These are phyloP conservation scores for Leucogyrophana mollusca DNA, from an alignment of 768 basidiomycete species.

Conservation along the genomic window DNA sequence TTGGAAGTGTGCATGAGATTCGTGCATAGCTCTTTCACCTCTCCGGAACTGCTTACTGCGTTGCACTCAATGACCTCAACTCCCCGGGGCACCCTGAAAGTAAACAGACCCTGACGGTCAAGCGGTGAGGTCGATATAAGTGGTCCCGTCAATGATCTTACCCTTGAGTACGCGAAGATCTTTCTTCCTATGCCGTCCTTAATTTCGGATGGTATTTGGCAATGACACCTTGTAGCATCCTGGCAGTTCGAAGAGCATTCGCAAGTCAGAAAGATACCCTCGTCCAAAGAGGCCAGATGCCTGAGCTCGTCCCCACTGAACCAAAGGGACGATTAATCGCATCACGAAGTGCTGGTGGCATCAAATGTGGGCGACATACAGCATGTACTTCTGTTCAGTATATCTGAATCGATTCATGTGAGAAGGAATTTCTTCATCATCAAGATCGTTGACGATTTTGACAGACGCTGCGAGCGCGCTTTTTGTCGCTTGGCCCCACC, in stretches of 20 bases:
- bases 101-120: conserved; percentile 45
- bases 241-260: conserved; percentile 37
- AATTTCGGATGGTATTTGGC: conserved; percentile 46
- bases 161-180: conserved; percentile 43
- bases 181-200: conserved; percentile 25
- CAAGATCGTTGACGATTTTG: conserved; percentile 33
- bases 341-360: conserved; percentile 6
- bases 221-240: conserved; percentile 39
- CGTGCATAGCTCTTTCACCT: neutral
- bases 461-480: conserved; percentile 29
- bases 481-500: conserved; percentile 29
- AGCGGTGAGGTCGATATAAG: conserved; percentile 1
- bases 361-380: conserved; percentile 33
- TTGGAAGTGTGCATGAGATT: neutral
- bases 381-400: conserved; percentile 50
- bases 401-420: conserved; percentile 47
- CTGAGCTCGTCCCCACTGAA: conserved; percentile 13
- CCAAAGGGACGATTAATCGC: conserved; percentile 3
- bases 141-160: conserved; percentile 18
- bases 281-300: conserved; percentile 17
- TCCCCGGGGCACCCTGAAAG: conserved; percentile 40
- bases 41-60: conserved; percentile 34
- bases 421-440: conserved; percentile 38
- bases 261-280: conserved; percentile 42
- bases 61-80: conserved; percentile 68